These are phyloP conservation scores for Camellia japonica DNA, from an alignment of 148 eudicot genomes.

Conservation along the genomic window DNA sequence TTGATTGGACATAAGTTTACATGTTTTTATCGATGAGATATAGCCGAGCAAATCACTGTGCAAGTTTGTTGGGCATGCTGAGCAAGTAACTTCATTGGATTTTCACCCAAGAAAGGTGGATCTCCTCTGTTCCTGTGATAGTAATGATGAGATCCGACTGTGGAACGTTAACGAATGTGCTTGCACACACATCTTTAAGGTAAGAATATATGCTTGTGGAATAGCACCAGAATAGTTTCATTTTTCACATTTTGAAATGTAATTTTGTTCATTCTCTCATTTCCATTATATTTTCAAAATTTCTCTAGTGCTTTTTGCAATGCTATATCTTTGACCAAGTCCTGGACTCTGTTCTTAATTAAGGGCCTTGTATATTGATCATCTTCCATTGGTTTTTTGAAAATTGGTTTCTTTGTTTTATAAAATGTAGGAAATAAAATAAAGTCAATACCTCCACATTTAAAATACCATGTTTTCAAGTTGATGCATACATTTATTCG, in stretches of 20 bases:
- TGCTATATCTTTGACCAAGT: not conserved
- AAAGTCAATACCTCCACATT: not conserved
- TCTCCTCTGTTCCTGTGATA: slow-evolving; percentile 56
- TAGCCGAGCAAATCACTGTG: slow-evolving; percentile 23
- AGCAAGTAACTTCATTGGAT: slow-evolving; percentile 46
- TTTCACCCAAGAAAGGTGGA: slow-evolving; percentile 47
- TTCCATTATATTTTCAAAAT: not conserved
- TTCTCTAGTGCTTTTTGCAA: not conserved
- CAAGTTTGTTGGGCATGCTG: slow-evolving; percentile 38
- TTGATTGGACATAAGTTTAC: not conserved
- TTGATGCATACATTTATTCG: not conserved
- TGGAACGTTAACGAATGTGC: slow-evolving; percentile 33
- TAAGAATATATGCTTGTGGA: slow-evolving; percentile 10
- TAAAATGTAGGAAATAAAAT: not conserved
- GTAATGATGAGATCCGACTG: slow-evolving; percentile 33
- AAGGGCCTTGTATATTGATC: not conserved
- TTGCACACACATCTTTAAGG: slow-evolving; percentile 39
- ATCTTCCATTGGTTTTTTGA: not conserved
- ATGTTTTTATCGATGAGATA: slow-evolving; percentile 11
- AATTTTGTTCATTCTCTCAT: not conserved
- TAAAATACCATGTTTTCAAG: not conserved
- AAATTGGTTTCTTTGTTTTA: not conserved
- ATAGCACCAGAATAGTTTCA: not conserved
- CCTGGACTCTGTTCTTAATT: not conserved
- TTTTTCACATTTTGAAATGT: not conserved